Conservation (phyloP, 2,329 filamentous ascomycete species). For the Cladosporium sp. region DNA sequence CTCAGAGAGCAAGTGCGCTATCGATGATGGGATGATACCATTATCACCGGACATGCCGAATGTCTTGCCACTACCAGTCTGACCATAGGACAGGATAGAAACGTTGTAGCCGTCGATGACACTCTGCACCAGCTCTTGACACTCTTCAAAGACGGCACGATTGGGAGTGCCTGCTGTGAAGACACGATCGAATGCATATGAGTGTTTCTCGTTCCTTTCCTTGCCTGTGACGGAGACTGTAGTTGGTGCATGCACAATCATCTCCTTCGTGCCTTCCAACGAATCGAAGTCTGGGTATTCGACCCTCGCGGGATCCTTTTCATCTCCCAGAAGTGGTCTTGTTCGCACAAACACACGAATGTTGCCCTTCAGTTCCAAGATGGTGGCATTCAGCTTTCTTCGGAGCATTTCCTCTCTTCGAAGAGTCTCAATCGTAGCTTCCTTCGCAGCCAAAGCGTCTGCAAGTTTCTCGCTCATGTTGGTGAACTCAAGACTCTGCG, state of each 20-base stretch:
- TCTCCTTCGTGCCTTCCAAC: conserved; percentile 79
- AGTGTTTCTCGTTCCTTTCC: conserved; percentile 71
- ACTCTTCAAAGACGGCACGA: conserved; percentile 86
- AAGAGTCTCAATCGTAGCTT: conserved; percentile 72
- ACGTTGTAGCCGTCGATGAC: conserved; percentile 97
- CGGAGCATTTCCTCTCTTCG: conserved; percentile 87
- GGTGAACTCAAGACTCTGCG: conserved; percentile 80
- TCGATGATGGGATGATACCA: conserved; percentile 92
- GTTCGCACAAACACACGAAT: conserved; percentile 98
- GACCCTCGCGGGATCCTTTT: conserved; percentile 66
- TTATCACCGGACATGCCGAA: conserved; percentile 88
- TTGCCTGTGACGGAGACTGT: conserved; percentile 77
- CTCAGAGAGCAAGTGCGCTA: conserved; percentile 88
- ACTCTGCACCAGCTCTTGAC: conserved; percentile 93
- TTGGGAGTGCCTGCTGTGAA: conserved; percentile 78
- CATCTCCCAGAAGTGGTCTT: conserved; percentile 65
- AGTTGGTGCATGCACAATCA: conserved; percentile 76
- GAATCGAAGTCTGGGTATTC: conserved; percentile 64
- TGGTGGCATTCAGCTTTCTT: conserved; percentile 91
- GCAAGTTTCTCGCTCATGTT: conserved; percentile 76
- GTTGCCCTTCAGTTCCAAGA: conserved; percentile 96
- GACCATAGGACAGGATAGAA: conserved; percentile 97
- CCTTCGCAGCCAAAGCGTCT: conserved; percentile 67
- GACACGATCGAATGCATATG: conserved; percentile 89
- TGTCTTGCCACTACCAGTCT: conserved; percentile 95